Base-by-base conservation (phyloP, 2,329 filamentous ascomycete species). In the Sclerotinia glacialis region DNA sequence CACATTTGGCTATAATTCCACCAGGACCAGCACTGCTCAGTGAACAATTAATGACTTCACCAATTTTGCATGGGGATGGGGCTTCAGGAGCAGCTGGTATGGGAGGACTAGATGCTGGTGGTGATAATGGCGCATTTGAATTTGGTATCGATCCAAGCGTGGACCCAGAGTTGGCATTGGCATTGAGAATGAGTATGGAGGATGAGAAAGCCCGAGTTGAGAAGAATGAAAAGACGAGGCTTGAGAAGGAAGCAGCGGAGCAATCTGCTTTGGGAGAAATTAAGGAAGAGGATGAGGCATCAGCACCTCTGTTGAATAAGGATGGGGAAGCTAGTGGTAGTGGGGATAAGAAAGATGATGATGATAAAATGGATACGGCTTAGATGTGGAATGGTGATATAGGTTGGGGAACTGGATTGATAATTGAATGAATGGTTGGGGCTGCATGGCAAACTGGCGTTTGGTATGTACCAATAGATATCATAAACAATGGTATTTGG, bases 121-220 rank as follows among this genome's bases (percentile, higher is more conserved):
- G 80, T 53, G 83, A 81, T 67, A 85, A 81, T 44, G 84, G 84
- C 72, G 85, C 84, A 66, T 96, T 92, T 74, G 91, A 93, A 73
- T 96, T 96, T 77, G 92, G 91, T 71, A 92, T 97, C 72, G 95
- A 98, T 78, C 93, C 94, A 18, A 90, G 89, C 64, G 85, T 93
- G 75, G 95, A 99, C 76, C 95, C 95, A 4, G 95, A 99, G 78
- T 82, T 99, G 75, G 95, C 95, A 28, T 86, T 99, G 72, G 95
- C 95, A 63, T 82, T 99, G 77, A 89, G 95, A 70, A 97, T 99
- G 92, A 96, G 92, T 79, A 92, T 96, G 86, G 95, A 99, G 78
- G 95, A 99, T 78, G 95, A 99, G 80, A 96, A 96, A 82, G 93
- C 93, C 69, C 84, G 95, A 74, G 89, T 96, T 79, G 93, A 97